Base-by-base conservation (phyloP, 768 basidiomycete genomes). In the Lanmaoa pseudosensibilis region DNA sequence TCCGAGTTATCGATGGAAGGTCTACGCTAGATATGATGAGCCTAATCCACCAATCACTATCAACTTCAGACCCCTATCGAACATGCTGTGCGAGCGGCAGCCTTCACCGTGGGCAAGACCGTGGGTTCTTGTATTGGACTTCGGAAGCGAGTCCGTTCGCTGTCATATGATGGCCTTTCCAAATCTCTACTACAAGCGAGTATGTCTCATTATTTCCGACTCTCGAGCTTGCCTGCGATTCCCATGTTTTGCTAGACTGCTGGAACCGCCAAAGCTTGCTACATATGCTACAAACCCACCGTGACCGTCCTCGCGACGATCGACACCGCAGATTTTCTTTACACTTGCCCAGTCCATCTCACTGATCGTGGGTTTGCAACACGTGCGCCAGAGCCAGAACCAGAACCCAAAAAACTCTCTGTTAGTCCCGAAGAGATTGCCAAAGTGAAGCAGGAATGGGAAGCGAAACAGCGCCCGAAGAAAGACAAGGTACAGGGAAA, bases 141-240 rank as follows among this genome's bases (percentile, higher is more conserved):
- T 11, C 44, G 44, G 4, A 32, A 13, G 16, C 10, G 16, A 33
- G 46, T 36, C 33, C 7, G 27, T 30, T n/a, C 27, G 33, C 33
- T 7, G 33, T 21, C 33, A n/a, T 18, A 54, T 16, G 18, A 89
- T 89, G 88, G 84, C 83, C 41, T 88, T 91, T 75, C 78, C 79
- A 33, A 96, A 97, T 70, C 66, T 92, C 43, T 97, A 95, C 75
- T 94, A 93, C 76, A 92, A 91, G 73, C 84, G 93, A 64, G 92
- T 93, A 71, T 77, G 84, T 78, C 25, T 34, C 46, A 5, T 25
- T 12, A n/a, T 6, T 47, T 19, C 21, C 50, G 44, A 48, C 27
- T 41, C 41, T 37, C 47, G 18, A n/a, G 12, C 16, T 25, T 21
- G 34, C 37, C 16, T 25, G 52, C 47, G 41, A 50, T 34, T 47